phyloP scores from a whole-genome alignment of 2,329 filamentous ascomycete genomes.

The Trichophyton rubrum region DNA sequence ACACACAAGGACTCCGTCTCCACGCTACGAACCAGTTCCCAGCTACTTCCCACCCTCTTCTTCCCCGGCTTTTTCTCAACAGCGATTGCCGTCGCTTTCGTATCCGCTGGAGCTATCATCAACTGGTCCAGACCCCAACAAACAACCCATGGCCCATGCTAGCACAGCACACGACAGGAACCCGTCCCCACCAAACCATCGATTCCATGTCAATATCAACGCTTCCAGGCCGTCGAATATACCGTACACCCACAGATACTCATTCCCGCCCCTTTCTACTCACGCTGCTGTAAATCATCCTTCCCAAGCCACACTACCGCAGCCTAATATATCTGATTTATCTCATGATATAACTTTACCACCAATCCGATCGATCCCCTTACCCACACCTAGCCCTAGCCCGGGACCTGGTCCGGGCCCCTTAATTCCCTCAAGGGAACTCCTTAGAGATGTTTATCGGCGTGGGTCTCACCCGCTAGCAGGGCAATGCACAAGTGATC shows the following conservation, averaged over 20 bases:
- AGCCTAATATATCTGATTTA: slow-evolving; percentile 8
- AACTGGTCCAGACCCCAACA: slow-evolving; percentile 4
- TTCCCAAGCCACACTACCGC: background rate
- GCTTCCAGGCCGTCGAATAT: slow-evolving; percentile 54
- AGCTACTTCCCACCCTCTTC: slow-evolving; percentile 8
- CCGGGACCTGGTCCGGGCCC: slow-evolving; percentile 7
- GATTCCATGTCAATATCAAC: slow-evolving; percentile 47
- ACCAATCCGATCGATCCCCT: slow-evolving; percentile 10
- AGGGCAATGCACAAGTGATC: background rate
- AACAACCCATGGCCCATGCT: background rate
- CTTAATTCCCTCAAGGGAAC: background rate
- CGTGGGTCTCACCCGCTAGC: background rate
- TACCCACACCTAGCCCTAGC: slow-evolving; percentile 16
- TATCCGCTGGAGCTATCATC: slow-evolving; percentile 6
- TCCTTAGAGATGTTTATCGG: background rate
- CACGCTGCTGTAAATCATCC: slow-evolving; percentile 41
- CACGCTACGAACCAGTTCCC: background rate
- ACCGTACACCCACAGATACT: slow-evolving; percentile 55
- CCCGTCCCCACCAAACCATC: background rate
- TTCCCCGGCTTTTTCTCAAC: background rate
- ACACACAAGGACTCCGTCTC: slow-evolving; percentile 6
- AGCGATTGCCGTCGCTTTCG: slow-evolving; percentile 5
- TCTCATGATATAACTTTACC: slow-evolving; percentile 14
- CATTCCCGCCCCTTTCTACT: slow-evolving; percentile 59
- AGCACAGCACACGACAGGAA: background rate